Conservation (phyloP, 768 basidiomycete genomes). For the Plicaturopsis crispa region DNA sequence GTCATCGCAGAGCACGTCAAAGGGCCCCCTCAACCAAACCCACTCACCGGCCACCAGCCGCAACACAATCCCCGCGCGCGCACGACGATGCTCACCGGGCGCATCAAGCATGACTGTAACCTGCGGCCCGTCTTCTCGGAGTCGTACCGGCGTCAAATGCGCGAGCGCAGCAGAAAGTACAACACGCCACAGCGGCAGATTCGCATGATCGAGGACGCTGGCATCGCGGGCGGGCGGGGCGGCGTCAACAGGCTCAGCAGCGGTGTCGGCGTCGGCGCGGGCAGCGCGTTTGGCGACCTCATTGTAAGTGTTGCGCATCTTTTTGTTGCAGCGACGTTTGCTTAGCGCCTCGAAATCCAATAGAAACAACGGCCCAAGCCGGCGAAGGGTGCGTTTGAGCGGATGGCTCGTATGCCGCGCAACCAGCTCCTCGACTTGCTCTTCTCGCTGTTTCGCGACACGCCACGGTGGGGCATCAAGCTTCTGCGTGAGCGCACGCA, state of each 20-base stretch:
- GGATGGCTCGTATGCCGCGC: slow-evolving; percentile 86
- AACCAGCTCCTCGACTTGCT: slow-evolving; percentile 83
- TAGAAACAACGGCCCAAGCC: slow-evolving; percentile 64
- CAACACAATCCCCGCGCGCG: slow-evolving; percentile 53
- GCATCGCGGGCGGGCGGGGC: slow-evolving; percentile 60
- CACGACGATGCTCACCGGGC: slow-evolving; percentile 71
- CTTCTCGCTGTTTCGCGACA: slow-evolving; percentile 70
- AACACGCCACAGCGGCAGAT: slow-evolving; percentile 64
- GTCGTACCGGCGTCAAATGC: slow-evolving; percentile 65
- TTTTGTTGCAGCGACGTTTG: slow-evolving; percentile 2
- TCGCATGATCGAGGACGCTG: slow-evolving; percentile 67
- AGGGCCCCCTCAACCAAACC: slow-evolving; percentile 35
- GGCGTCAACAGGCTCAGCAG: slow-evolving; percentile 74
- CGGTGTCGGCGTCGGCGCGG: slow-evolving; percentile 55
- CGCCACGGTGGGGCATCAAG: slow-evolving; percentile 77
- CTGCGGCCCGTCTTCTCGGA: slow-evolving; percentile 62
- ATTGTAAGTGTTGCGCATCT: slow-evolving; percentile 39
- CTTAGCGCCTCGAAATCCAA: slow-evolving; percentile 4
- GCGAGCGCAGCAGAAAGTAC: slow-evolving; percentile 54
- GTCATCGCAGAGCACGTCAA: slow-evolving; percentile 81
- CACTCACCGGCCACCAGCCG: slow-evolving; percentile 24
- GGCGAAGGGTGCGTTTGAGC: slow-evolving; percentile 69
- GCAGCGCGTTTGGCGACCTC: slow-evolving; percentile 54
- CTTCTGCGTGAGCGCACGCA: slow-evolving; percentile 71
- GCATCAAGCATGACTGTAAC: slow-evolving; percentile 77